These are phyloP conservation scores for Begonia loranthoides DNA, from an alignment of 306 rosid species.

Conservation along the genomic window DNA sequence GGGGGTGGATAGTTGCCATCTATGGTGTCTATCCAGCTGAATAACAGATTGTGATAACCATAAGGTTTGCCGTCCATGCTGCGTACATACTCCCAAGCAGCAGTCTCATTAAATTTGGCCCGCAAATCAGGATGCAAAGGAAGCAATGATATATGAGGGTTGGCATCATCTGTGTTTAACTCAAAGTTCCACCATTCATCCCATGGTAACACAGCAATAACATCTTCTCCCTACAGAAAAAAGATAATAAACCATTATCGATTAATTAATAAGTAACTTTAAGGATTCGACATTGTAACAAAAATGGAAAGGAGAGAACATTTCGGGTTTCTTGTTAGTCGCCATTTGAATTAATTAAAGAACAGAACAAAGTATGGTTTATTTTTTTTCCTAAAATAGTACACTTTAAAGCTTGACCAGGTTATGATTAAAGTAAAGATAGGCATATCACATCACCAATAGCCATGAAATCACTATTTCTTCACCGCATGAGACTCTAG, in stretches of 20 bases:
- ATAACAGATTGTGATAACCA: slow-evolving; percentile 94
- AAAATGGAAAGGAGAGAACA: too few relatives aligned
- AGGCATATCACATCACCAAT: too few relatives aligned
- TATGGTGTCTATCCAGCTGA: slow-evolving; percentile 93
- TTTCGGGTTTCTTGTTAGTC: too few relatives aligned
- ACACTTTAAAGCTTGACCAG: too few relatives aligned
- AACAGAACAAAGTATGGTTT: too few relatives aligned
- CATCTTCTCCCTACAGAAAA: slow-evolving; percentile 67
- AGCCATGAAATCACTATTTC: too few relatives aligned
- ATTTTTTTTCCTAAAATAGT: too few relatives aligned
- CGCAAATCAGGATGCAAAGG: slow-evolving; percentile 76
- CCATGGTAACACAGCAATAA: slow-evolving; percentile 79
- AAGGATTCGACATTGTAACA: too few relatives aligned
- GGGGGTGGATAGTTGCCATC: slow-evolving; percentile 85
- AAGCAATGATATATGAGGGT: slow-evolving; percentile 93
- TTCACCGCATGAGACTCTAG: too few relatives aligned
- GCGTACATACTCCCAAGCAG: slow-evolving; percentile 91
- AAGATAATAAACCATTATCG: neutral
- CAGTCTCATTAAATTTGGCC: slow-evolving; percentile 79
- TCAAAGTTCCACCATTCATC: slow-evolving; percentile 97
- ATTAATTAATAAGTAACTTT: too few relatives aligned
- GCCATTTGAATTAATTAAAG: too few relatives aligned
- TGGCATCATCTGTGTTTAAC: slow-evolving; percentile 61
- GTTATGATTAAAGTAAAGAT: too few relatives aligned
- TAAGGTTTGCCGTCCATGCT: slow-evolving; percentile 82